Evolutionary conservation across 495 filamentous ascomycete species (phyloP).

Genomic region (Aspergillus avenaceus): DNA sequence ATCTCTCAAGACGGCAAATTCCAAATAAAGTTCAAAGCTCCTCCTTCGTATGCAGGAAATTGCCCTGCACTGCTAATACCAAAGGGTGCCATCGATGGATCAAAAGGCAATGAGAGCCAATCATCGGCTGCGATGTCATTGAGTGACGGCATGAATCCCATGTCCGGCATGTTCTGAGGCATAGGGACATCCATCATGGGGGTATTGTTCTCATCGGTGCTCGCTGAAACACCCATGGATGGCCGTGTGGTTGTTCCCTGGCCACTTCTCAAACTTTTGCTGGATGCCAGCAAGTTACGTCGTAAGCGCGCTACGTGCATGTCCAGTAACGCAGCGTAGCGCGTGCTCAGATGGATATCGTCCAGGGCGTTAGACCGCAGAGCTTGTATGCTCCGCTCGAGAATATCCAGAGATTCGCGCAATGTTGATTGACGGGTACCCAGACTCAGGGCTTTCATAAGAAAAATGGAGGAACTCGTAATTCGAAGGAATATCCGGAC

Average conservation of each 20-base stretch:
- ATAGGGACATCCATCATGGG: conserved; percentile 18
- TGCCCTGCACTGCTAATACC: conserved; percentile 39
- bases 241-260: conserved; percentile 21
- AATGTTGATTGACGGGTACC: conserved; percentile 46
- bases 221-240: conserved; percentile 29
- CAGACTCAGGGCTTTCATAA: conserved; percentile 51
- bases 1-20: conserved; percentile 37
- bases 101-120: conserved; percentile 51
- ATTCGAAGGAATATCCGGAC: conserved; percentile 51
- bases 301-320: conserved; percentile 44
- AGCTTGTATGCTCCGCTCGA: conserved; percentile 45
- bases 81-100: conserved; percentile 53
- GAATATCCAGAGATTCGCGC: conserved; percentile 43
- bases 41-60: conserved; percentile 48
- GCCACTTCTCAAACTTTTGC: conserved; percentile 22
- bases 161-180: conserved; percentile 28
- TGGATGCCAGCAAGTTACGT: conserved; percentile 38
- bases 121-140: conserved; percentile 43
- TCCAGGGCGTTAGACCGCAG: conserved; percentile 47
- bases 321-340: conserved; percentile 49
- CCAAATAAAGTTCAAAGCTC: conserved; percentile 49
- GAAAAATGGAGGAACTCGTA: conserved; percentile 48
- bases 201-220: conserved; percentile 23
- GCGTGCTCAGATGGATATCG: conserved; percentile 49
- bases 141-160: conserved; percentile 31